A percentile compares a stretch with the other conserved stretches of the same genome.
Evolutionary conservation across 192 early-diverging fungal genomes (phyloP).

Genomic region (Piromyces finnis): DNA sequence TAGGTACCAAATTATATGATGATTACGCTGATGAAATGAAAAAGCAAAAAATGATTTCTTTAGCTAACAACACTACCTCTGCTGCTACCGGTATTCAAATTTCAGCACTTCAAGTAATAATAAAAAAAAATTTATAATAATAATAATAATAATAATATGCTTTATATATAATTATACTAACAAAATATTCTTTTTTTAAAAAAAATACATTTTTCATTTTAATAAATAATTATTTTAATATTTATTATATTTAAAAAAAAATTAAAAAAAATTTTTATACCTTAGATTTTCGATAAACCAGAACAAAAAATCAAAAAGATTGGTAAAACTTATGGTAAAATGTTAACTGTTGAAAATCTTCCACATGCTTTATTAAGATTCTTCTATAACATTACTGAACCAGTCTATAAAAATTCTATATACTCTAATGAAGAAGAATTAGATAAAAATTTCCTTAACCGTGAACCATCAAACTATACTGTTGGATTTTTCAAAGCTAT

Average conservation of each 20-base stretch:
- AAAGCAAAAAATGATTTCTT: slow-evolving; percentile 33
- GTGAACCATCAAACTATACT: neutral
- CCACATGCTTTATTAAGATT: neutral
- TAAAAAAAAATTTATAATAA: too few species aligned
- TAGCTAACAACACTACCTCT: slow-evolving; percentile 49
- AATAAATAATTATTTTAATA: too few species aligned
- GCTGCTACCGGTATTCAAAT: slow-evolving; percentile 42
- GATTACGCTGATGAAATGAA: slow-evolving; percentile 55
- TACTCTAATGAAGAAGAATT: neutral
- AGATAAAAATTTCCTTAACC: neutral
- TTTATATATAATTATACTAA: too few species aligned
- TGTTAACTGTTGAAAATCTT: neutral
- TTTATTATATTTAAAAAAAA: too few species aligned
- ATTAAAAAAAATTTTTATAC: too few species aligned
- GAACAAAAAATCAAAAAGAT: neutral
- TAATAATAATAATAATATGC: too few species aligned
- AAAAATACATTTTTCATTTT: too few species aligned
- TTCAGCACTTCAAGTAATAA: slow-evolving; percentile 15
- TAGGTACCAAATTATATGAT: slow-evolving; percentile 63
- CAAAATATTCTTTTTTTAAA: too few species aligned
- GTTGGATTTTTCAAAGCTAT: neutral
- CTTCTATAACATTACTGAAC: neutral
- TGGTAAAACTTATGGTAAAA: neutral
- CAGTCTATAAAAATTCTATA: neutral
- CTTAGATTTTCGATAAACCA: neutral